Evolutionary conservation across 1,284 basidiomycete species (phyloP), one percentile per base, ranked within the genome.

Genomic region (Paramarasmius palmivorus): DNA sequence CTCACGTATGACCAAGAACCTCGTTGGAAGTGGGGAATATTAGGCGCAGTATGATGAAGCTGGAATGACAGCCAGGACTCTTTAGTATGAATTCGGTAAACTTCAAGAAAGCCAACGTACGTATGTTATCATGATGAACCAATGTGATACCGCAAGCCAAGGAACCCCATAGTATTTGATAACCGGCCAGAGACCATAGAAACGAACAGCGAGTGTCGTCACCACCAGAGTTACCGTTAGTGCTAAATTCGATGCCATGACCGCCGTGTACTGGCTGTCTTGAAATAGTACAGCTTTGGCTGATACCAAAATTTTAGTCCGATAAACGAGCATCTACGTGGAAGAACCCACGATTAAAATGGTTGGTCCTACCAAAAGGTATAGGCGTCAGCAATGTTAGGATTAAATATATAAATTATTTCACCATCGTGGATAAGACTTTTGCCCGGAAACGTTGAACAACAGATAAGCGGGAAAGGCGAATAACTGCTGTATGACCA

Each of bases 381-480:
- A 23, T 23, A 8, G 9, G 19, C 22, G 36, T 3, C 5, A 35
- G 20, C 26, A 4, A 26, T 17, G 35, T 9, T 4, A 14, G 39
- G 15, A 72, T 61, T 56, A 82, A 79, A 81, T n/a, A 66, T 79
- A 68, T 56, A 84, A 83, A 58, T 84, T 82, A 59, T 83, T 83
- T 14, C 81, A 84, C 73, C 75, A 81, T 67, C 73, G 75, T 46
- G 85, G 86, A 79, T 94, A 81, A 72, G 80, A 67, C 68, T 80
- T 82, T 61, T 84, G 82, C 1, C 84, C 83, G 12, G 84, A 85
- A 5, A 84, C 81, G 63, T 86, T 86, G 68, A 74, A 79, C 10
- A 85, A 37, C 47, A 90, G 83, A 72, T 90, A 92, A 53, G 82
- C 79, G 10, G 76, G 81, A 69, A 90, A 92, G 4, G 90, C 92